Evolutionary conservation across 2,329 filamentous ascomycete species (phyloP).

Genomic region (Leptographium procerum): DNA sequence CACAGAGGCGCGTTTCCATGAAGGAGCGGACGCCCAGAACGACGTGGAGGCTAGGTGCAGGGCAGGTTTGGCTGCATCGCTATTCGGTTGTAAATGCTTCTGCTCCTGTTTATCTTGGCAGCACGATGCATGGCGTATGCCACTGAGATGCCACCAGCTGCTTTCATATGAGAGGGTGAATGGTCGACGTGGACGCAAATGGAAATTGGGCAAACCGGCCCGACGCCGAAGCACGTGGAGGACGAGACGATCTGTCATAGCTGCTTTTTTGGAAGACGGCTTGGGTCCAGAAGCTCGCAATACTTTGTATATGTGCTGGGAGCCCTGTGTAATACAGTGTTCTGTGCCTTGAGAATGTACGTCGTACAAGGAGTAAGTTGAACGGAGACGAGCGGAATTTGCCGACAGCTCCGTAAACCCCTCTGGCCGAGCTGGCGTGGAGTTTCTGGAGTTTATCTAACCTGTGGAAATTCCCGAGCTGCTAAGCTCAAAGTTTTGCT

Average conservation of each 20-base stretch:
- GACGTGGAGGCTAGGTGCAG: not conserved
- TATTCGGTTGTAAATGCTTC: not conserved
- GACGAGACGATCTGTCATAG: not conserved
- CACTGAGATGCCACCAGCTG: not conserved
- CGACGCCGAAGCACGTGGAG: not conserved
- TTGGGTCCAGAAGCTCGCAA: too few relatives aligned
- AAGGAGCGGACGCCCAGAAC: conserved; percentile 22
- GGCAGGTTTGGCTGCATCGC: not conserved
- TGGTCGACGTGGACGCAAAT: not conserved
- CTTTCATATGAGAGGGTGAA: not conserved
- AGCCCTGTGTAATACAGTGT: too few relatives aligned
- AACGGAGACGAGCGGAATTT: too few relatives aligned
- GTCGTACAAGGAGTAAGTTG: too few relatives aligned
- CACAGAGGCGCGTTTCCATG: conserved; percentile 38
- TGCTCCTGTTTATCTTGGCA: not conserved
- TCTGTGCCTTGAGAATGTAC: too few relatives aligned
- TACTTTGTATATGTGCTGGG: too few relatives aligned
- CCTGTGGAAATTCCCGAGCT: too few relatives aligned
- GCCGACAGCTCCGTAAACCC: too few relatives aligned
- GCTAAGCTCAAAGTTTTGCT: too few relatives aligned
- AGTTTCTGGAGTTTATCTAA: too few relatives aligned
- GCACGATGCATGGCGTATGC: not conserved
- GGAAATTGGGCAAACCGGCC: not conserved
- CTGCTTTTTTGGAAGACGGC: too few relatives aligned
- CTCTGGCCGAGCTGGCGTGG: too few relatives aligned